phyloP scores from a whole-genome alignment of 2,329 filamentous ascomycete genomes.

The Trichoderma afroharzianum region DNA sequence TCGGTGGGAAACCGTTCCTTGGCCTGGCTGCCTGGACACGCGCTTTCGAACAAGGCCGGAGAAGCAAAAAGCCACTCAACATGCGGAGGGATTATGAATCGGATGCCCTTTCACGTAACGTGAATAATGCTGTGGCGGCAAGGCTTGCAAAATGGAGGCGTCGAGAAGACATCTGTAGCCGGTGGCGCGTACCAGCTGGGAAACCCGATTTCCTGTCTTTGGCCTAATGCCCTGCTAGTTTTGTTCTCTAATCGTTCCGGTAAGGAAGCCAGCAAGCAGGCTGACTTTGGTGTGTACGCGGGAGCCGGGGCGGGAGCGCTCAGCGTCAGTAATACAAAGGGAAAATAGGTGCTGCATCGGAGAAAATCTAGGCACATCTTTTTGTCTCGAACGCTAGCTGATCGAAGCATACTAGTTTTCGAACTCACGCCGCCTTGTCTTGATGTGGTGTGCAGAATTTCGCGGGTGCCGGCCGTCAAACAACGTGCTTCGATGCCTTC shows the following conservation, averaged over 20 bases:
- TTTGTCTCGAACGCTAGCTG: not conserved
- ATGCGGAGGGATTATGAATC: not conserved
- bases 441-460: not conserved
- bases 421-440: not conserved
- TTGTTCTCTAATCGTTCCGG: not conserved
- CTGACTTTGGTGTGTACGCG: not conserved
- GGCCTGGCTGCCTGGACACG: not conserved
- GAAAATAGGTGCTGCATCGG: not conserved
- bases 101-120: not conserved
- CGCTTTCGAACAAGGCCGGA: not conserved
- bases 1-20: not conserved
- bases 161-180: not conserved
- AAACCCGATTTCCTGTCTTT: slow-evolving; percentile 8
- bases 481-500: not conserved
- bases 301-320: not conserved
- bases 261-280: not conserved
- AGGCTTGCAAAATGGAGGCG: not conserved
- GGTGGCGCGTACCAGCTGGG: slow-evolving; percentile 7
- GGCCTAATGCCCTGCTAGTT: not conserved
- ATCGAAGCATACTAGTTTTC: not conserved
- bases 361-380: not conserved
- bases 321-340: not conserved
- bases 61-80: not conserved
- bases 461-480: not conserved
- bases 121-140: not conserved